Base-by-base conservation (phyloP, 805 yeast species). In the Yamadazyma ubonensis region DNA sequence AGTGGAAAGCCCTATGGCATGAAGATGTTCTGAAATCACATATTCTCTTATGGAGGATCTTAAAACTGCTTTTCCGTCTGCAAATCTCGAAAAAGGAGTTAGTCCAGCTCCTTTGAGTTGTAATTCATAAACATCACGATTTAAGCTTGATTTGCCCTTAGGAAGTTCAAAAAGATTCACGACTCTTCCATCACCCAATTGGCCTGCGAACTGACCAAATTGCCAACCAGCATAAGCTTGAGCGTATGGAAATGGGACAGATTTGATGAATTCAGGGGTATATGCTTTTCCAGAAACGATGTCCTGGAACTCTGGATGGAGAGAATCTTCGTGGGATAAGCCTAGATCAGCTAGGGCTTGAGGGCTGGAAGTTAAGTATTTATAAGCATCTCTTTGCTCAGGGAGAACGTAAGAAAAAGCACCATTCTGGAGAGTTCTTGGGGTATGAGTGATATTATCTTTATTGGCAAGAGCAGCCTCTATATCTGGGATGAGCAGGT, bases 161-260 rank as follows among this genome's bases (percentile, higher is more conserved):
- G 72, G 70, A 0, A 83, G 62, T 48, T 86, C 91, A 63, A 91
- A 90, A 32, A 91, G 63, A 53, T 85, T 87, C 5, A 82, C 75
- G 2, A 88, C 96, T 44, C 99, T 68, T 1, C 99, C 99, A 59
- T 91, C 99, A 5, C 99, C 99, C 45, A 91, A 66, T 59, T 93
- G 99, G 2, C 98, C 98, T 0, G 97, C 97, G 78, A 91, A 91
- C 48, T 78, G 79, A 2, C 99, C 98, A 67, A 93, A 91, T 56
- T 91, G 99, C 73, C 83, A 88, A 1, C 99, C 99, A 1, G 98
- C 96, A 60, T 91, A 91, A 0, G 91, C 86, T 59, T 85, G 90
- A 9, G 96, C 78, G 61, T 85, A 91, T 0, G 99, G 98, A 49
- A 78, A 78, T 1, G 84, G 73, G 10, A 20, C n/a, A 28, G 42